These are phyloP conservation scores for Vicia sativa DNA, from an alignment of 306 rosid species.

Conservation along the genomic window DNA sequence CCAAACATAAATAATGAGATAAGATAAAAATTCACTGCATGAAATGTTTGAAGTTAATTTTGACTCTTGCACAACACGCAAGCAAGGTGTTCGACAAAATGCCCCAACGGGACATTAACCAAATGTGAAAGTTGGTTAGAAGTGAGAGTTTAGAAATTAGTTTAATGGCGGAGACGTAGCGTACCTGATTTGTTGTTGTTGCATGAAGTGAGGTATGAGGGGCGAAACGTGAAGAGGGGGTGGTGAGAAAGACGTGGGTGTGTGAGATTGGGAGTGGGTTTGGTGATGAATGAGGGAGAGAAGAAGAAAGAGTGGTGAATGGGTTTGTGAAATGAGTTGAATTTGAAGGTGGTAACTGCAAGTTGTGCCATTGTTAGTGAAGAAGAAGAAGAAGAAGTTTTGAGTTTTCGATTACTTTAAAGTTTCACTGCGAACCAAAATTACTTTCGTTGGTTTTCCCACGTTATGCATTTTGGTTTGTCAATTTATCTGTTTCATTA, in stretches of 20 bases:
- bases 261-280: slow-evolving; percentile 1
- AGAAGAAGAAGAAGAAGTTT: neutral
- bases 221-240: slow-evolving; percentile 20
- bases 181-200: slow-evolving; percentile 54
- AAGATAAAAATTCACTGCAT: neutral
- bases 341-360: slow-evolving; percentile 4
- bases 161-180: no score
- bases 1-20: slow-evolving; percentile 2
- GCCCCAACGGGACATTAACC: slow-evolving; percentile 13
- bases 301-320: slow-evolving; percentile 25
- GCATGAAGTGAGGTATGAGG: slow-evolving; percentile 47
- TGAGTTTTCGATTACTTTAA: neutral
- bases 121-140: no score
- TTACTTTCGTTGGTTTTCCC: no score
- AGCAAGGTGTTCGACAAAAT: slow-evolving; percentile 47
- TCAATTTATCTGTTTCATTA: no score
- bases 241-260: slow-evolving; percentile 12
- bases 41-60: neutral
- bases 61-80: slow-evolving; percentile 25
- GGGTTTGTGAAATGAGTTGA: neutral
- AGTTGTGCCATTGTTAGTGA: slow-evolving; percentile 9
- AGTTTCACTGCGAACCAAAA: no score
- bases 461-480: no score
- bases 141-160: no score
- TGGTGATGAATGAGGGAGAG: slow-evolving; percentile 28